Conservation (phyloP, 768 basidiomycete species). For the Suillus occidentalis region DNA sequence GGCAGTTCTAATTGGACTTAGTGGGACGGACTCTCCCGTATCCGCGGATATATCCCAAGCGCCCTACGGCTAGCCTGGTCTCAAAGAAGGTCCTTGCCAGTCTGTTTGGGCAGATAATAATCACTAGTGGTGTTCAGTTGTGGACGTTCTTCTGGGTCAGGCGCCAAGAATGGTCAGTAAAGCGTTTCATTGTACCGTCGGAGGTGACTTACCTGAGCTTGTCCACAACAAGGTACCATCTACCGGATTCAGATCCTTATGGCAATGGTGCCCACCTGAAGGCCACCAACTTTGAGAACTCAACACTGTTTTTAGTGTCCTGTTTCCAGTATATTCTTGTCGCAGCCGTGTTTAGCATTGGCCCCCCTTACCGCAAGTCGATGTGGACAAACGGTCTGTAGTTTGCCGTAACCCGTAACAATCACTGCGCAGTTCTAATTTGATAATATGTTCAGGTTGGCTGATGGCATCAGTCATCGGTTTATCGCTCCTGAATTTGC, state of each 20-base stretch:
- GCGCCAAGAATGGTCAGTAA: conserved; percentile 71
- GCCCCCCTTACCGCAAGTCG: conserved; percentile 92
- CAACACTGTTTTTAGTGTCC: conserved; percentile 87
- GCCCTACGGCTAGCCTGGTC: conserved; percentile 93
- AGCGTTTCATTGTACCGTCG: background rate
- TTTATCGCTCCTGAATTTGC: conserved; percentile 70
- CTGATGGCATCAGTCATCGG: conserved; percentile 75
- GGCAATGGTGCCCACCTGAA: conserved; percentile 70
- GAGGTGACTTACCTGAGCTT: conserved; percentile 27
- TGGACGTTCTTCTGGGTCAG: conserved; percentile 92
- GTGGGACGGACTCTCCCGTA: conserved; percentile 96
- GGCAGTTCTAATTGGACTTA: conserved; percentile 32
- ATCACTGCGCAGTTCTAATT: conserved; percentile 1
- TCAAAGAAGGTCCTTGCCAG: conserved; percentile 94
- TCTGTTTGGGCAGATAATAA: conserved; percentile 87
- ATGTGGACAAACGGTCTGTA: conserved; percentile 91
- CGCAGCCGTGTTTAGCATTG: conserved; percentile 96
- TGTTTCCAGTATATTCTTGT: conserved; percentile 99
- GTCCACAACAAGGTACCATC: conserved; percentile 56
- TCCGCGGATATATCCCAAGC: conserved; percentile 80
- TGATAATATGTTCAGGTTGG: conserved; percentile 49
- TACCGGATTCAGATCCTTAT: conserved; percentile 42
- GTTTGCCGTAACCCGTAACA: background rate
- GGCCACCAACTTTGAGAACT: conserved; percentile 89
- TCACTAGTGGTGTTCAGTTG: conserved; percentile 80